Conservation (phyloP, 2,329 filamentous ascomycete genomes). For the Diplodia corticola region DNA sequence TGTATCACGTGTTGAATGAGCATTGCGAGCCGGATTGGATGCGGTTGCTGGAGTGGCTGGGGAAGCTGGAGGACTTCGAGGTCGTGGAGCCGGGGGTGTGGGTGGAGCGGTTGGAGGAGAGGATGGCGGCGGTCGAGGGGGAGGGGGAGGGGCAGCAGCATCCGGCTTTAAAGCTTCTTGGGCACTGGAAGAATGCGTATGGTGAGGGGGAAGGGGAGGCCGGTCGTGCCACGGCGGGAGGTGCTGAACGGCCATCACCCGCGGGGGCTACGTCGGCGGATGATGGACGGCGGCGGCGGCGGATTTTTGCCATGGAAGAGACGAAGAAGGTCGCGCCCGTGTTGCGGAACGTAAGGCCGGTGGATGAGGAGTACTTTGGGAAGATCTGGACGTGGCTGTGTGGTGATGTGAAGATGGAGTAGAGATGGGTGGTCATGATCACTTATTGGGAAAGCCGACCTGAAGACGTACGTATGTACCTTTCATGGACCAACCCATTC, state of each 20-base stretch:
- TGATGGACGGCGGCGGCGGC: not conserved
- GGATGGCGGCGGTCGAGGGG: not conserved
- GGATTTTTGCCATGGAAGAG: constrained; percentile 38
- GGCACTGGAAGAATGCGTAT: constrained; percentile 49
- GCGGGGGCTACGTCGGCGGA: no score
- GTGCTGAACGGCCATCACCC: no score
- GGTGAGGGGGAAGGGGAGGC: not conserved
- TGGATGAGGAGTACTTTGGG: constrained; percentile 46
- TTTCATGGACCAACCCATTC: no score
- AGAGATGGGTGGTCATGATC: not conserved
- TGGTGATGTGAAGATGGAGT: not conserved
- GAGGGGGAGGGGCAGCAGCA: constrained; percentile 35
- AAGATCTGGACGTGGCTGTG: constrained; percentile 47
- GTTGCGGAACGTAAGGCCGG: constrained; percentile 40
- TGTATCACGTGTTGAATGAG: constrained; percentile 55
- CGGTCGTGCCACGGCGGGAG: no score
- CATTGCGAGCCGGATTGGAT: constrained; percentile 47
- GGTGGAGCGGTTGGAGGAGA: constrained; percentile 43
- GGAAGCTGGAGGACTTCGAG: constrained; percentile 41
- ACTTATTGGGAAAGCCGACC: no score
- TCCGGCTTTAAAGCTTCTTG: constrained; percentile 50
- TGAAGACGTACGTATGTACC: no score
- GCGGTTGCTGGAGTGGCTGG: constrained; percentile 50
- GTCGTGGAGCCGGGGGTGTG: constrained; percentile 46
- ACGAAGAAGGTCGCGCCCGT: constrained; percentile 38